Conservation (phyloP, 805 yeast genomes). For the Candida odintsovae region DNA sequence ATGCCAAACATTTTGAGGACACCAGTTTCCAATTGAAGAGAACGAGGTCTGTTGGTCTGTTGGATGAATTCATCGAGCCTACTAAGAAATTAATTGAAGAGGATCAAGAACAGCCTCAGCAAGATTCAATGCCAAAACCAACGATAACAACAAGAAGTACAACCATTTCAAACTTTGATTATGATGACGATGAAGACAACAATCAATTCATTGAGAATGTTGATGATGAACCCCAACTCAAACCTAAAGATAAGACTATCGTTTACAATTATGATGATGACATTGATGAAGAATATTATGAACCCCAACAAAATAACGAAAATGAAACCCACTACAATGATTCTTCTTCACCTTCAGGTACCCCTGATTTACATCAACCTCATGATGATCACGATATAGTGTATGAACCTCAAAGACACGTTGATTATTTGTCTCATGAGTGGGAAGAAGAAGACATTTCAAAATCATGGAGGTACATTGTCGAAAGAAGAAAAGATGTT, state of each 20-base stretch:
- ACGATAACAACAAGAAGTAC: neutral
- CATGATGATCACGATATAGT: conserved; percentile 82
- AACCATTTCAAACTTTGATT: neutral
- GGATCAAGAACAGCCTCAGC: conserved; percentile 15
- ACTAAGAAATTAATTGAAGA: conserved; percentile 33
- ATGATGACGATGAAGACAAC: conserved; percentile 11
- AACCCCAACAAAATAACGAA: conserved; percentile 10
- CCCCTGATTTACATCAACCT: conserved; percentile 19
- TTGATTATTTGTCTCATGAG: conserved; percentile 89
- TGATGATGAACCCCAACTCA: conserved; percentile 11
- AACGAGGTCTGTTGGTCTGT: conserved; percentile 75
- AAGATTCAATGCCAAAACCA: neutral
- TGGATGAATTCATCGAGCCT: conserved; percentile 63
- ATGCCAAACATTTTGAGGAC: conserved; percentile 62
- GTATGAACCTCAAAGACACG: conserved; percentile 82
- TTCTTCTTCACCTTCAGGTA: conserved; percentile 31
- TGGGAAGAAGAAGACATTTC: conserved; percentile 95
- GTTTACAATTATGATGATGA: conserved; percentile 17
- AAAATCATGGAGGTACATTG: conserved; percentile 93
- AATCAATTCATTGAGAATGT: conserved; percentile 20
- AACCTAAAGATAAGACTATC: conserved; percentile 12
- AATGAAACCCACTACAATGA: conserved; percentile 14
- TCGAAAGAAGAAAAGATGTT: conserved; percentile 72
- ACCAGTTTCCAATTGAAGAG: conserved; percentile 72
- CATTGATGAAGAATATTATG: conserved; percentile 5